Base-by-base conservation (phyloP, 768 basidiomycete genomes). In the Tephrocybe sp. region DNA sequence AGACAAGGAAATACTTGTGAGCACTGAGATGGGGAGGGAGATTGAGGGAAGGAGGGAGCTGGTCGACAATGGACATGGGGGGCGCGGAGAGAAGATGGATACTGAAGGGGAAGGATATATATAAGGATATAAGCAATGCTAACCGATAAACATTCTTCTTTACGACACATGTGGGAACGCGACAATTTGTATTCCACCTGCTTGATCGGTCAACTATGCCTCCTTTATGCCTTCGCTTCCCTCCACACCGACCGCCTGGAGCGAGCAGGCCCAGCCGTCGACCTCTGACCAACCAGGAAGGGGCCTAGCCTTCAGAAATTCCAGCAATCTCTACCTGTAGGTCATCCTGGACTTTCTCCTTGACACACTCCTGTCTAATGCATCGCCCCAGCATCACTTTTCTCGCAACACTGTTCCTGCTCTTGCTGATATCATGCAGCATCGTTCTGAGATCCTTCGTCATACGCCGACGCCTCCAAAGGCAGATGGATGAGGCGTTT, bases 1-100 rank as follows among this genome's bases (percentile, higher is more conserved):
- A 93, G 57, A 93, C 91, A 41, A 89, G 81, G 65, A 93, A 91
- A 61, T 93, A 93, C 68, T 93, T 92, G 76, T 92, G 90, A 0
- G 90, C 90, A 25, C 80, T 82, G 30, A 93, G 76, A 65, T 90
- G 90, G 1, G 90, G 79, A 0, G 90, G 79, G 4, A 92, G 80
- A 58, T 86, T 73, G 62, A 93, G 83, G 20, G 83, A 88, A 48
- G 75, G 67, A 15, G 90, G 90, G 7, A 92, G 74, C 3, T 57
- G 21, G 38, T 66, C 54, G 15, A 57, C 18, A 36, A 59, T 34
- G 18, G 70, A 65, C 70, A 72, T 72, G 63, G 59, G 58, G 64
- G 53, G 36, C 50, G 48, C 28, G 54, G 48, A 28, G 51, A 41
- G 51, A 45, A 48, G 45, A 37, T 25, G 48, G 48, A 39, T n/a